Evolutionary conservation across 2,329 filamentous ascomycete species (phyloP).

Genomic region (Fusarium sp.): DNA sequence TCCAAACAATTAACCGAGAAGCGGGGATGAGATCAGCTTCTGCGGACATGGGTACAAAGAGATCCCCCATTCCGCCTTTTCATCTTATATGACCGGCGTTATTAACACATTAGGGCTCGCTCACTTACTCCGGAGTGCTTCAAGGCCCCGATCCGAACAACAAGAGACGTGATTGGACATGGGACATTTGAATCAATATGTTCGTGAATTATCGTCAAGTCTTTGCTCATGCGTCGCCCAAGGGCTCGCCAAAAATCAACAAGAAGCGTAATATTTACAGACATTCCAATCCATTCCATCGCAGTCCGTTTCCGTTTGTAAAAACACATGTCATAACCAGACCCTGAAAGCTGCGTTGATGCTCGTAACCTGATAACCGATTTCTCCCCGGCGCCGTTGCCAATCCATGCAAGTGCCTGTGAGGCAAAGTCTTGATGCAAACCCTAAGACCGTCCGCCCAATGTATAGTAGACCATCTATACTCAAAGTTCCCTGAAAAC

Average conservation of each 20-base stretch:
- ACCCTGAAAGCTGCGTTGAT: constrained; percentile 14
- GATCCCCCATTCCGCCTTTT: constrained; percentile 7
- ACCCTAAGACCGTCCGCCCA: constrained; percentile 18
- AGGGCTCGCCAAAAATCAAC: constrained; percentile 16
- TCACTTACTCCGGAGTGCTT: background rate
- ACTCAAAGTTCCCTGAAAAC: constrained; percentile 30
- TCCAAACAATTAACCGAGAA: constrained; percentile 1
- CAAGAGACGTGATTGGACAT: background rate
- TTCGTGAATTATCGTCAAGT: constrained; percentile 37
- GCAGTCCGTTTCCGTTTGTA: background rate
- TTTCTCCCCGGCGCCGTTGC: constrained; percentile 35
- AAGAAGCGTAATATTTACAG: constrained; percentile 31
- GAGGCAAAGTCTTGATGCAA: constrained; percentile 44
- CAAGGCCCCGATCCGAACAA: no score
- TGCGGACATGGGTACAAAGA: constrained; percentile 16
- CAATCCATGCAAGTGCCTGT: constrained; percentile 34
- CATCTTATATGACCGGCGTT: background rate
- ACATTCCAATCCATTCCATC: background rate
- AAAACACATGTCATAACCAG: constrained; percentile 17
- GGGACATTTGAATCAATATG: constrained; percentile 5
- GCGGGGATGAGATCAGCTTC: constrained; percentile 24
- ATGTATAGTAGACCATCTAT: constrained; percentile 27
- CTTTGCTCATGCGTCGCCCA: background rate
- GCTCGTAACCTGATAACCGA: constrained; percentile 17
- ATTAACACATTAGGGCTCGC: background rate